Conservation (phyloP, 805 yeast genomes). For the Cyberlindnera galapagoensis region DNA sequence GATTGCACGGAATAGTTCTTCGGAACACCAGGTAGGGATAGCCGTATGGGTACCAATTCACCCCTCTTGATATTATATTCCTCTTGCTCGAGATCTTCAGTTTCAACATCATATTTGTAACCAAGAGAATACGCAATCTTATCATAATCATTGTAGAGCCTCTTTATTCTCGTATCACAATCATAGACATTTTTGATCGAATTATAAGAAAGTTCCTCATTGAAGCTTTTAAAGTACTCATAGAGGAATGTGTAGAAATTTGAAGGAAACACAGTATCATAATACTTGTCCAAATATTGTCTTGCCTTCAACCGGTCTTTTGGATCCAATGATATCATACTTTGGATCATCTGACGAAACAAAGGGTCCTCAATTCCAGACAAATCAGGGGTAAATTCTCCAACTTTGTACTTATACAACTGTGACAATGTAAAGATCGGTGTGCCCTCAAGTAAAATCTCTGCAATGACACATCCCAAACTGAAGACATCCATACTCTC, state of each 20-base stretch:
- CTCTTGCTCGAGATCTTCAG: constrained; percentile 2
- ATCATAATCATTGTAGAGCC: constrained; percentile 53
- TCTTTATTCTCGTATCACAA: constrained; percentile 52
- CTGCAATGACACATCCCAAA: constrained; percentile 85
- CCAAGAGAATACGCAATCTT: constrained; percentile 37
- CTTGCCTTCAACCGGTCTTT: constrained; percentile 47
- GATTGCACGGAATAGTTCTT: constrained; percentile 38
- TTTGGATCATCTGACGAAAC: constrained; percentile 48
- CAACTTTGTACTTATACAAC: constrained; percentile 70
- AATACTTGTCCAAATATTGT: constrained; percentile 44
- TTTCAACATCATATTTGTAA: constrained; percentile 22
- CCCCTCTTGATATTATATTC: constrained; percentile 7
- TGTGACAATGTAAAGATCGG: constrained; percentile 85
- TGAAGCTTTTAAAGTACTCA: constrained; percentile 50
- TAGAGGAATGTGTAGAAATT: constrained; percentile 64
- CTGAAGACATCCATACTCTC: constrained; percentile 77
- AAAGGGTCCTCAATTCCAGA: constrained; percentile 44
- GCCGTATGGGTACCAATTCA: constrained; percentile 29
- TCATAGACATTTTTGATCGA: constrained; percentile 29
- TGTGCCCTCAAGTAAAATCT: constrained; percentile 78
- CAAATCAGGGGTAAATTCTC: constrained; percentile 61
- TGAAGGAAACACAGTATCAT: constrained; percentile 52
- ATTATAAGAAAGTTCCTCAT: constrained; percentile 15
- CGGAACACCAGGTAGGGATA: constrained; percentile 47
- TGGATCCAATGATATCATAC: constrained; percentile 66